Evolutionary conservation across 2,329 filamentous ascomycete species (phyloP).

Genomic region (Arthrobotrys iridis): DNA sequence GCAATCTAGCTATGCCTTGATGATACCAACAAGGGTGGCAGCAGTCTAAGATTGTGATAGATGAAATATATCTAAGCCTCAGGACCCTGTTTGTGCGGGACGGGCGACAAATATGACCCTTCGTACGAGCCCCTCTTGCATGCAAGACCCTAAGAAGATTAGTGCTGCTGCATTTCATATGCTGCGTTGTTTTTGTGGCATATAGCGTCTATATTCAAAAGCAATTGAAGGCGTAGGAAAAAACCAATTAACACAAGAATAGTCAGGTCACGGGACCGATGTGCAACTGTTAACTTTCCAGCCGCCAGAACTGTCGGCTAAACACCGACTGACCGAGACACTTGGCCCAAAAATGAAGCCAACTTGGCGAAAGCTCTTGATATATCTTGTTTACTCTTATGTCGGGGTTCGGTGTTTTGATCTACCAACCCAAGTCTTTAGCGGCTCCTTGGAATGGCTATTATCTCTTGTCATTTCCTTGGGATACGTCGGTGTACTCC

Average conservation of each 20-base stretch:
- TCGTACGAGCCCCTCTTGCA: no score
- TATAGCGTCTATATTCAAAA: neutral
- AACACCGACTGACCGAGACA: slow-evolving; percentile 1
- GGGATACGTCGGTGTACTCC: no score
- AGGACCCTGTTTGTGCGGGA: neutral
- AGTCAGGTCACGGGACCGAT: no score
- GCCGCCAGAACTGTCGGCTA: no score
- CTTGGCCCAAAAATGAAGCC: neutral
- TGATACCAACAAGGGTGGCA: neutral
- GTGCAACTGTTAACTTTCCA: no score
- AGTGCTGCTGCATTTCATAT: no score
- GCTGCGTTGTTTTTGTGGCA: slow-evolving; percentile 16
- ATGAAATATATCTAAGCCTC: slow-evolving; percentile 8
- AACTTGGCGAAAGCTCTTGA: slow-evolving; percentile 8
- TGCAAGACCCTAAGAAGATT: no score
- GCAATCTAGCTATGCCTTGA: neutral
- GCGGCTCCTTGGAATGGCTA: neutral
- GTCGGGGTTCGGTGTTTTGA: slow-evolving; percentile 5
- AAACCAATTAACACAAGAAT: no score
- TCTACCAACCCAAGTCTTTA: no score
- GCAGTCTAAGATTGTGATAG: neutral
- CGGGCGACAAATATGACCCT: neutral
- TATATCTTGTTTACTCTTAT: neutral
- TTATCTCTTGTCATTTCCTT: neutral
- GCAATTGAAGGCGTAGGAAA: slow-evolving; percentile 14